Base-by-base conservation (phyloP, 148 eudicot genomes). In the Amaranthus palmeri region DNA sequence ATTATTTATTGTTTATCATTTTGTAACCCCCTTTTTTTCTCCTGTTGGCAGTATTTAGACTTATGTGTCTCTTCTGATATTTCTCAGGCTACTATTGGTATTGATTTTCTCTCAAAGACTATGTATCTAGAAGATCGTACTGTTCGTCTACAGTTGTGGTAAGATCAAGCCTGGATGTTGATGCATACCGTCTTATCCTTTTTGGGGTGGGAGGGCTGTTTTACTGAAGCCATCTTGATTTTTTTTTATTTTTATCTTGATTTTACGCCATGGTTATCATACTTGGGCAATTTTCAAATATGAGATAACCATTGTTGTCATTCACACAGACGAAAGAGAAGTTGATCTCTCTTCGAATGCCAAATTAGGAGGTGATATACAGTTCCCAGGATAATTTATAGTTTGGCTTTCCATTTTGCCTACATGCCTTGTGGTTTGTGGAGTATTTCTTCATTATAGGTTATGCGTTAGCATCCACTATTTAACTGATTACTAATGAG, bases 121-220 rank as follows among this genome's bases (percentile, higher is more conserved):
- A 83, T 83, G 84, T 83, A 83, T 75, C 84, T 83, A 68, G 86
- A 83, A 81, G 86, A 83, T 78, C 81, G 84, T 60, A 83, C 86
- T 75, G 84, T 83, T 17, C 84, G 86, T 44, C 79, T 83, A 68
- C 86, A 83, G 71, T 67, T 83, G 70, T 83, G 86, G 86, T 81
- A 80, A 78, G 78, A 25, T 48, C 64, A 10, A 3, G 45, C 65
- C 72, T 54, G 11, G 0, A 52, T 8, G 25, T 25, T 25, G 36
- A 25, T 25, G 36, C 36, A 25, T 25, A 25, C 1, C 36, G 2
- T 25, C 36, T 25, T 25, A 25, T 25, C 36, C 36, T 25, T 25
- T 25, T 25, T 25, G 36, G 36, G 36, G 36, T 25, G 36, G 36
- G 36, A 25, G 36, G 36, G 36, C 36, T 25, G 36, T 25, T 25